A percentile compares a stretch with the other conserved stretches of the same genome.
phyloP scores from a whole-genome alignment of 345 rosid genomes.

The Lepidium sativum region DNA sequence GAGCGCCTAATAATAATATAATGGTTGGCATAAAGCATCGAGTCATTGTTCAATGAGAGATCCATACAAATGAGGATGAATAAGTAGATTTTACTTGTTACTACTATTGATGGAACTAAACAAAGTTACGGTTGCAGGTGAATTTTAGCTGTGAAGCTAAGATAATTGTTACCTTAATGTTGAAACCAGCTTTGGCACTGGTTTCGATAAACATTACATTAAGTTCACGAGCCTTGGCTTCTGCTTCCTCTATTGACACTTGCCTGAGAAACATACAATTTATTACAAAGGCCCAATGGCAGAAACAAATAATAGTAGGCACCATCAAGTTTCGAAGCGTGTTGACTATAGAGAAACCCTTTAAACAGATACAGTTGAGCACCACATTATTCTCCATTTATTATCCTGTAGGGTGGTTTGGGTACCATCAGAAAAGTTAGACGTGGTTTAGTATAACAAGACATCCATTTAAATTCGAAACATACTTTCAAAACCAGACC shows the following conservation, averaged over 20 bases:
- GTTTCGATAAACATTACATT: conserved; percentile 87
- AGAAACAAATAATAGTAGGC: conserved; percentile 3
- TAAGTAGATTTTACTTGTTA: neutral
- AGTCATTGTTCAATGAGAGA: neutral
- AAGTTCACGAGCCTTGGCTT: conserved; percentile 73
- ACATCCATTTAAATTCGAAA: neutral
- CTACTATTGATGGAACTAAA: neutral
- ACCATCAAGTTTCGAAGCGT: conserved; percentile 7
- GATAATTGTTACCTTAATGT: conserved; percentile 56
- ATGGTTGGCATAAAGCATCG: too few species aligned
- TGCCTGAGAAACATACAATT: conserved; percentile 45
- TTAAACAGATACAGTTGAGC: conserved; percentile 12
- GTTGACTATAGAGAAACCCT: conserved; percentile 7
- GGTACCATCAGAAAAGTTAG: conserved; percentile 3
- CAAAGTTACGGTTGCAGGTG: neutral
- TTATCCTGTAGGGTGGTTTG: conserved; percentile 16
- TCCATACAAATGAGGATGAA: neutral
- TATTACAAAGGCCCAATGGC: conserved; percentile 5
- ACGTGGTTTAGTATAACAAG: neutral
- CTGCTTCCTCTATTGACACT: conserved; percentile 91
- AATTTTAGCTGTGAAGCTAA: neutral
- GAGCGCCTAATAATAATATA: conserved; percentile 38
- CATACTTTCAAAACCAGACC: neutral
- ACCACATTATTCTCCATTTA: conserved; percentile 4
- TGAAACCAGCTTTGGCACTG: conserved; percentile 94